A percentile compares a stretch with the other conserved stretches of the same genome.
These are phyloP conservation scores for Talaromyces sp. DNA, from an alignment of 2,329 filamentous ascomycete genomes.

Conservation along the genomic window DNA sequence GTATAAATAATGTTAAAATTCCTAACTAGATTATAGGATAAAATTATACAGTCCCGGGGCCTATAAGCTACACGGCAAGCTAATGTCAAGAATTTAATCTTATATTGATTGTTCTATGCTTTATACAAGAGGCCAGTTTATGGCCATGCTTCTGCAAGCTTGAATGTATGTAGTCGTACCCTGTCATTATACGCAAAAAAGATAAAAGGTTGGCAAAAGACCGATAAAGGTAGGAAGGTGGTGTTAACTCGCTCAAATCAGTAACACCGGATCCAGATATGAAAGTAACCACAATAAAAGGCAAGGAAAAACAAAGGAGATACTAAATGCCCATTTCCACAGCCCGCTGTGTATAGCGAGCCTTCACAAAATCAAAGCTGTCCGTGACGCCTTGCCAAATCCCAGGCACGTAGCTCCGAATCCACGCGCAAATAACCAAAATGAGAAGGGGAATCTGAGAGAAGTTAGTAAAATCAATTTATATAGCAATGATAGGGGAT, in stretches of 20 bases:
- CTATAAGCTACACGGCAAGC: background rate
- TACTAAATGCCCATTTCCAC: constrained; percentile 35
- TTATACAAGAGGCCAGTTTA: constrained; percentile 2
- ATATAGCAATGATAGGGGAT: background rate
- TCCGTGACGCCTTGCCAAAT: constrained; percentile 44
- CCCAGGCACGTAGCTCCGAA: constrained; percentile 47
- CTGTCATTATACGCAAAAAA: constrained; percentile 37
- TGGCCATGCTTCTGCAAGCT: constrained; percentile 19
- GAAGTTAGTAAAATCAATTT: constrained; percentile 22
- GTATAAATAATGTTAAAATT: too few relatives aligned
- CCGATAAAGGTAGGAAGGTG: constrained; percentile 3
- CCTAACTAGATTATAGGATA: too few relatives aligned
- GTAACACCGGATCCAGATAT: constrained; percentile 17
- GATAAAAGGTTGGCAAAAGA: constrained; percentile 12
- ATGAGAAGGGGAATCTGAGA: constrained; percentile 50
- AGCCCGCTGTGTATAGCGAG: constrained; percentile 38
- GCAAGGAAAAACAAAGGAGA: constrained; percentile 18
- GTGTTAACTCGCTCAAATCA: constrained; percentile 19
- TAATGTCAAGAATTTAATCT: background rate
- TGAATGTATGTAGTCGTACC: constrained; percentile 34
- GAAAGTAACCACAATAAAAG: constrained; percentile 9
- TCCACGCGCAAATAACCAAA: constrained; percentile 49
- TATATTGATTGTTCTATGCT: constrained; percentile 15
- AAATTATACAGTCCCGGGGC: too few relatives aligned
- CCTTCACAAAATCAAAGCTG: constrained; percentile 42